Evolutionary conservation across 257 asterid species (phyloP), one percentile per base, ranked within the genome.

Genomic region (Rubia yunnanensis): DNA sequence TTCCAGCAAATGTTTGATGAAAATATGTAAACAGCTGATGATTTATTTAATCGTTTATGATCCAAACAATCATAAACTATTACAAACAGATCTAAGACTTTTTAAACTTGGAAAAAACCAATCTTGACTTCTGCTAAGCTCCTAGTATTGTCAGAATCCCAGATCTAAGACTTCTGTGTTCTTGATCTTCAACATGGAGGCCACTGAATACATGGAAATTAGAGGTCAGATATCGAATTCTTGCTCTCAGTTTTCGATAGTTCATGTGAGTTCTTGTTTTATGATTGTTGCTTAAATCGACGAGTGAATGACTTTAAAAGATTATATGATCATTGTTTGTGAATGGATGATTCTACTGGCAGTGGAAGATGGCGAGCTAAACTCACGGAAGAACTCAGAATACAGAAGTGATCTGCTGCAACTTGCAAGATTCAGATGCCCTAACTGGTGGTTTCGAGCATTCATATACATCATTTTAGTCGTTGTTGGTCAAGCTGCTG

Each of bases 401-500:
- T 36, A 39, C 15, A 8, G 15, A 6, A 35, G 14, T 28, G 14
- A 41, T 41, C 49, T 41, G 49, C 49, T 41, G 49, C 55, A 24
- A 44, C 32, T 44, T 23, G 28, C 44, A 20, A 26, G 26, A 13
- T 28, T 34, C 32, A 61, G 53, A 38, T 10, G 35, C 31, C 36
- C 36, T 26, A 18, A 26, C 11, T 27, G 73, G 78, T 79, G 83
- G 83, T 66, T 69, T 50, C 46, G 67, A 24, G 71, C 75, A 20
- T 24, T 13, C 31, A 4, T 75, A 9, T 75, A 75, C 69, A 57
- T 56, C 7, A 17, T 13, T 46, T 75, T 72, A 23, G 59, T 69
- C n/a, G 55, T 79, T 39, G 66, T 52, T 32, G 80, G 83, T 20
- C 76, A 79, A 66, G 56, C 78, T 35, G 58, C 78, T 15, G 83